phyloP scores from a whole-genome alignment of 768 basidiomycete species.

The Pleurotus citrinopileatus region DNA sequence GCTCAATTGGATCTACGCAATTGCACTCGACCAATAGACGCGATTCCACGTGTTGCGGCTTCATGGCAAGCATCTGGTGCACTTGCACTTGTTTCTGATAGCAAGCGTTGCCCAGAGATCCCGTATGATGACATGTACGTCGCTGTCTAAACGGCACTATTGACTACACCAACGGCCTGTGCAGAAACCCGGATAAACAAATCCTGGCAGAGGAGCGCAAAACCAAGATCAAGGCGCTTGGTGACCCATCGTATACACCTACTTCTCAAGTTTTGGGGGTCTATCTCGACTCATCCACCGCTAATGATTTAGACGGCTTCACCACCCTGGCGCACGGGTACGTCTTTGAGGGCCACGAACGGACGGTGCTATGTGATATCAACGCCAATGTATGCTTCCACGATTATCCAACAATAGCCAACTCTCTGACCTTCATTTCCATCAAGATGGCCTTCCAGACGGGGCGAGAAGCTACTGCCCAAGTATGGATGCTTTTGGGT shows the following conservation, averaged over 20 bases:
- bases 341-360: constrained; percentile 46
- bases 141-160: neutral
- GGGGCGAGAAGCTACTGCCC: constrained; percentile 53
- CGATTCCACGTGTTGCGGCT: constrained; percentile 57
- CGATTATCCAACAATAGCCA: neutral
- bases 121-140: constrained; percentile 82
- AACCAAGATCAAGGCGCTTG: constrained; percentile 50
- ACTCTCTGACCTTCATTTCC: constrained; percentile 6
- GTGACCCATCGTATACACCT: constrained; percentile 53
- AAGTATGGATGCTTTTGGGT: constrained; percentile 65
- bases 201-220: constrained; percentile 29
- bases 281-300: constrained; percentile 32
- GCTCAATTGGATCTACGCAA: constrained; percentile 75
- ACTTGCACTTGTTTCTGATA: constrained; percentile 64
- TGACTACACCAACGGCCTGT: constrained; percentile 1
- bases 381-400: constrained; percentile 53
- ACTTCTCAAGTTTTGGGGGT: constrained; percentile 57
- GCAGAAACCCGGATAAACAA: constrained; percentile 37
- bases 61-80: constrained; percentile 69
- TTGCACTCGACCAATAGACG: constrained; percentile 61
- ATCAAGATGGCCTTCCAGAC: constrained; percentile 56
- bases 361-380: constrained; percentile 45
- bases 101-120: constrained; percentile 51
- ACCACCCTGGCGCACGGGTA: constrained; percentile 63
- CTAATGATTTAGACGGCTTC: constrained; percentile 48